Conservation (phyloP, 345 rosid genomes). For the Laguncularia racemosa region DNA sequence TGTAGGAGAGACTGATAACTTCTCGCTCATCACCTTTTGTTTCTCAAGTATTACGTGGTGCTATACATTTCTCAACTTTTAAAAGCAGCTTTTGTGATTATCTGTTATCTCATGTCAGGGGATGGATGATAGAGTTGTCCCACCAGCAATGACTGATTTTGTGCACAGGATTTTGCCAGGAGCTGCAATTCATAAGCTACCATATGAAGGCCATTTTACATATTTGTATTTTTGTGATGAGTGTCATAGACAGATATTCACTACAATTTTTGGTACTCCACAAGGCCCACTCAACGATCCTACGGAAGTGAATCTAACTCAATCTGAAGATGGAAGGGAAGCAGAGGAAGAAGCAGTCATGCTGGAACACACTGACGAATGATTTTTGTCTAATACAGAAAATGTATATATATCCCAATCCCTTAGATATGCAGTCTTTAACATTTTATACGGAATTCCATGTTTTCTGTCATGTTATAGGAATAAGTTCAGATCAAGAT, state of each 20-base stretch:
- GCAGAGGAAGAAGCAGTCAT: slow-evolving; percentile 3
- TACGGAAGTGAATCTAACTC: slow-evolving; percentile 13
- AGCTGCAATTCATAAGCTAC: slow-evolving; percentile 63
- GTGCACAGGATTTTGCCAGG: slow-evolving; percentile 62
- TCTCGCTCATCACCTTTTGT: too few species aligned
- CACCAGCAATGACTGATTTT: slow-evolving; percentile 61
- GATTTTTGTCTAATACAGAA: too few species aligned
- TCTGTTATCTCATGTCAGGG: slow-evolving; percentile 25
- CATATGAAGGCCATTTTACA: slow-evolving; percentile 67
- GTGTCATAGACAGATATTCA: slow-evolving; percentile 66
- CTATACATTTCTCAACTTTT: too few species aligned
- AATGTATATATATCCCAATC: slow-evolving; percentile 4
- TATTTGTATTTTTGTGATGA: slow-evolving; percentile 56
- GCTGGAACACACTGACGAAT: too few species aligned
- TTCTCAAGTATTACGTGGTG: background rate
- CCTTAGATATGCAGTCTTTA: background rate
- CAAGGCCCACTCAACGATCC: slow-evolving; percentile 31
- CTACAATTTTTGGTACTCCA: slow-evolving; percentile 56
- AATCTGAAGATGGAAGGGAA: slow-evolving; percentile 11
- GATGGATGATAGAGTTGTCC: slow-evolving; percentile 66
- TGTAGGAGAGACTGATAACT: too few species aligned
- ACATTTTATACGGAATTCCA: background rate
- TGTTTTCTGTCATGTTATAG: background rate
- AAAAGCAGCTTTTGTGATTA: too few species aligned
- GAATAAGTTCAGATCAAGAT: slow-evolving; percentile 1